Evolutionary conservation across 169 alveolate genomes (phyloP), one percentile per base, ranked within the genome.

Genomic region (Haemoproteus tartakovskyi): DNA sequence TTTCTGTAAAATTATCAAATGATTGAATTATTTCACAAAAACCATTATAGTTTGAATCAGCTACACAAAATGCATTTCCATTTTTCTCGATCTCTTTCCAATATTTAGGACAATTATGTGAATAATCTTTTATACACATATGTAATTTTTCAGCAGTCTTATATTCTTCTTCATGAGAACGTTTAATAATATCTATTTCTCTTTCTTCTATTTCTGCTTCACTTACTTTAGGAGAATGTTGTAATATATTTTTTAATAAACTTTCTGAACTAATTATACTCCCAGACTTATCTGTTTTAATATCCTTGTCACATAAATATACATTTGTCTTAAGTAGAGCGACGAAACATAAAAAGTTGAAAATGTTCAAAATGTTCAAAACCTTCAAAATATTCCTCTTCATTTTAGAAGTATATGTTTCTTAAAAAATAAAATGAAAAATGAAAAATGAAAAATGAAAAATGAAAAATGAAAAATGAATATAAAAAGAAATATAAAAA

Each of bases 41-140:
- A 24, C 83, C 83, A 24, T 70, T 36, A 47, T 70, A 70, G 5
- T 48, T 33, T 11, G 46, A 5, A 47, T 26, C 45, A 70, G 83
- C 83, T 70, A 43, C 56, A 37, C 83, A 70, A n/a, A n/a, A n/a
- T n/a, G n/a, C n/a, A n/a, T n/a, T n/a, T 16, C 52, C n/a, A 54
- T 24, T 54, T 57, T 70, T 56, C 30, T 33, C 54, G 26, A 54
- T 41, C 22, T 54, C 37, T 52, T 70, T 12, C 83, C 83, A 78
- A 52, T 59, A 50, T 57, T 78, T 60, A 46, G 86, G 86, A 27
- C 86, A 78, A 14, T 78, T 62, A 40, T 59, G 60, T 51, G 86
- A 41, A 60, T 78, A 78, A 78, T 78, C 79, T 33, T 61, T 61
- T 78, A 38, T 27, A 59, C 86, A 78, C 37, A 46, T 46, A 4